Evolutionary conservation across 129 eudicot species (phyloP), one percentile per base, ranked within the genome.

Genomic region (Pseudognaphalium luteoalbum): DNA sequence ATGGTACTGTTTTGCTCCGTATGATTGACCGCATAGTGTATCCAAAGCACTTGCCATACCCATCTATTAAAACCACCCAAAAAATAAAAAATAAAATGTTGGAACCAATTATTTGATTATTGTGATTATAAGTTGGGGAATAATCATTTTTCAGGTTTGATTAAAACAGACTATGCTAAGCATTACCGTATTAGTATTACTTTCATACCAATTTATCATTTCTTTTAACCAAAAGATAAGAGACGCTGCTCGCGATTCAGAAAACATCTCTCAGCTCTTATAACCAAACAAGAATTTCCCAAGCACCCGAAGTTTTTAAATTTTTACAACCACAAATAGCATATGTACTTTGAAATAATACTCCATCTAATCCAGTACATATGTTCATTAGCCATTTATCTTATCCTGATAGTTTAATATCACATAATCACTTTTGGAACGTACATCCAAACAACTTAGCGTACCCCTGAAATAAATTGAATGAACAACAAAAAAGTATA

Each of bases 31-130:
- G 75, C 98, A 88, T 39, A 90, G 76, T 12, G 98, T 93, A 78
- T 93, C 98, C 68, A 90, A 67, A 66, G 98, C 98, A 82, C 96
- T 85, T 37, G 95, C 86, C 98, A 93, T 88, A 17, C 98, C 98
- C 89, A 88, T 78, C 98, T 92, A 44, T 68, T 70, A 42, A n/a
- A 51, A 17, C 10, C 44, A 29, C 21, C 62, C 14, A 32, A 71
- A 10, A 30, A 22, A 32, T 11, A 11, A 41, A 11, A 8, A 4
- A 21, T 62, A 25, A 25, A 8, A 39, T 39, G 50, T 62, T 62
- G 10, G 62, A 10, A 44, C 52, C 1, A 4, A 44, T 44, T 44
- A 44, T 44, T 11, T 44, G 52, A 44, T 44, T 44, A 44, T 44
- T 44, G 17, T 44, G 4, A 44, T 4, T 11, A 11, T 5, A 2